Conservation (phyloP, 2,329 filamentous ascomycete species). For the Claviceps pazoutovae region DNA sequence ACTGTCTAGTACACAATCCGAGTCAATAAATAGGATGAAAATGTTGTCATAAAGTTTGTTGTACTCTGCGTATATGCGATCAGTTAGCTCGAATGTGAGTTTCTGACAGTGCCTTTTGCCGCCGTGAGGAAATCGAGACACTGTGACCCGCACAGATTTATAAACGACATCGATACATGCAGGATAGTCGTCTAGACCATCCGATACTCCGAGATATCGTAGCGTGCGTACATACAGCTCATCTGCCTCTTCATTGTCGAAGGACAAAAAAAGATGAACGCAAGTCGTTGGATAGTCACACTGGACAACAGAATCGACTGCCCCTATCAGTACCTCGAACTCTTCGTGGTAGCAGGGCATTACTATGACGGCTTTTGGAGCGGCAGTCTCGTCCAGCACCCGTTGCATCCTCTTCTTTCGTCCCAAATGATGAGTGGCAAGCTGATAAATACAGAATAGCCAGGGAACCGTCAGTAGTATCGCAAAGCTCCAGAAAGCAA, state of each 20-base stretch:
- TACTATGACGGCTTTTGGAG: constrained; percentile 87
- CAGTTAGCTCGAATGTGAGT: constrained; percentile 80
- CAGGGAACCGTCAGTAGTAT: constrained; percentile 75
- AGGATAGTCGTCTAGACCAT: constrained; percentile 65
- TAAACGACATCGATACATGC: constrained; percentile 85
- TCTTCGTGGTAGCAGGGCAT: constrained; percentile 97
- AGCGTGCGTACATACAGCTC: constrained; percentile 81
- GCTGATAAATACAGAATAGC: constrained; percentile 84
- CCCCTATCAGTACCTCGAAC: constrained; percentile 68
- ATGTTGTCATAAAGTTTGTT: constrained; percentile 78
- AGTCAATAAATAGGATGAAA: constrained; percentile 94
- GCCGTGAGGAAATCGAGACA: constrained; percentile 84
- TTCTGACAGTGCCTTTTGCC: constrained; percentile 94
- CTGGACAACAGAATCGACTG: constrained; percentile 81
- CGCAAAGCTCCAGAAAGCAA: constrained; percentile 89
- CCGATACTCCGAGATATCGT: constrained; percentile 67
- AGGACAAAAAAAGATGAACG: constrained; percentile 89
- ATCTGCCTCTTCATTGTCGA: constrained; percentile 81
- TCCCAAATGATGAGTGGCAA: constrained; percentile 77
- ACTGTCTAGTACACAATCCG: constrained; percentile 84
- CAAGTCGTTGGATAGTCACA: constrained; percentile 88
- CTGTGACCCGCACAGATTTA: constrained; percentile 67
- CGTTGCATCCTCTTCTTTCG: constrained; percentile 70
- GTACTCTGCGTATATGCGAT: constrained; percentile 81
- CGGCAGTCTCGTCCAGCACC: constrained; percentile 68